Evolutionary conservation across 768 basidiomycete species (phyloP).

Genomic region (Dioszegia hungarica): DNA sequence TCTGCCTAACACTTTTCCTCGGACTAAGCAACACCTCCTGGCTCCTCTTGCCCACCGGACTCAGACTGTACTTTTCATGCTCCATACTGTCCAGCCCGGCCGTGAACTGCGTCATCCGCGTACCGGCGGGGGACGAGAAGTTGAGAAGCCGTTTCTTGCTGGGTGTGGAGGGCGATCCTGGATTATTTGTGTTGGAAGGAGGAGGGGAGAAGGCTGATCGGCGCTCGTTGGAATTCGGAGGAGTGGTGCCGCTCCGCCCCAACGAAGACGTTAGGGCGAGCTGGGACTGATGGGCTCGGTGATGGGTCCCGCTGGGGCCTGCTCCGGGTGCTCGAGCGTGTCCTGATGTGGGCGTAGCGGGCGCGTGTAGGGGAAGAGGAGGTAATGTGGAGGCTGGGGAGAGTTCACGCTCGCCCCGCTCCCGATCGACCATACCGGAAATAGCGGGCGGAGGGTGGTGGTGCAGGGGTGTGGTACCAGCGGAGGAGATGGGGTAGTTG

Average conservation of each 20-base stretch:
- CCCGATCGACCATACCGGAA: slow-evolving; percentile 20
- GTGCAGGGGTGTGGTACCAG: slow-evolving; percentile 45
- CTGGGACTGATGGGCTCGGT: slow-evolving; percentile 37
- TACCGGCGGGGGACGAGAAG: slow-evolving; percentile 46
- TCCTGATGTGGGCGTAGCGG: slow-evolving; percentile 40
- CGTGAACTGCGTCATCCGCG: slow-evolving; percentile 58
- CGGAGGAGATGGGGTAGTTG: slow-evolving; percentile 61
- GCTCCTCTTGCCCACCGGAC: slow-evolving; percentile 78
- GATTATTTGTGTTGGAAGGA: slow-evolving; percentile 1
- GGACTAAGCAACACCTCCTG: slow-evolving; percentile 79
- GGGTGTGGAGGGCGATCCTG: slow-evolving; percentile 42
- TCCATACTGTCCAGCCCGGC: slow-evolving; percentile 68
- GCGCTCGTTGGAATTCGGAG: slow-evolving; percentile 18
- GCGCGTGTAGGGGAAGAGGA: slow-evolving; percentile 39
- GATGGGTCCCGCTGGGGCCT: slow-evolving; percentile 31
- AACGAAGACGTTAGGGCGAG: slow-evolving; percentile 26
- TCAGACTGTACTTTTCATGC: slow-evolving; percentile 83
- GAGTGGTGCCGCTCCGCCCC: slow-evolving; percentile 16
- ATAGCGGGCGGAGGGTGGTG: slow-evolving; percentile 42
- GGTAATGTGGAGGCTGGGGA: slow-evolving; percentile 38
- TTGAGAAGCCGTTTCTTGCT: slow-evolving; percentile 45
- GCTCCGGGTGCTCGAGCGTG: slow-evolving; percentile 41
- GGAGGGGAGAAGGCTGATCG: slow-evolving; percentile 40
- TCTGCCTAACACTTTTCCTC: slow-evolving; percentile 68
- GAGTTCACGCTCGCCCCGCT: slow-evolving; percentile 24